These are phyloP conservation scores for Coelastrella sp. DNA, from an alignment of 139 green algal genomes.

Conservation along the genomic window DNA sequence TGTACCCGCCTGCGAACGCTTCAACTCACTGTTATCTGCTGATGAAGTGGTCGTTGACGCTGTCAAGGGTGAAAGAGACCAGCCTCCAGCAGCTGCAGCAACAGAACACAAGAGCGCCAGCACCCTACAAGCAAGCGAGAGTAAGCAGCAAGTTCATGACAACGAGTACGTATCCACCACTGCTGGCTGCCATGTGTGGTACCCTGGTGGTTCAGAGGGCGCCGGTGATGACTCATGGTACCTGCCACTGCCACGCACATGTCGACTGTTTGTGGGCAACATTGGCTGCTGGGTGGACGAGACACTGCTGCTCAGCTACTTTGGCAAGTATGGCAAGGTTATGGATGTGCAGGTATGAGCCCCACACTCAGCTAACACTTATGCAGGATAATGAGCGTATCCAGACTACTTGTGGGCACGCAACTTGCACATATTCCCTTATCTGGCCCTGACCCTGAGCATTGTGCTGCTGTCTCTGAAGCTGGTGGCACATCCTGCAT, in stretches of 20 bases:
- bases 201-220: background rate
- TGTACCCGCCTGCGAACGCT: background rate
- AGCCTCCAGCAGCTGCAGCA: background rate
- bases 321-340: conserved; percentile 44
- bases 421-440: no score
- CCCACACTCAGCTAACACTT: no score
- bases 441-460: no score
- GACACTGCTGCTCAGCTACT: conserved; percentile 35
- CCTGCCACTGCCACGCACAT: conserved; percentile 2
- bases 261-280: conserved; percentile 49
- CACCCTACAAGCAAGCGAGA: background rate
- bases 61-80: background rate
- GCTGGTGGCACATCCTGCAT: no score
- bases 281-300: conserved; percentile 45
- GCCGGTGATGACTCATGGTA: conserved; percentile 37
- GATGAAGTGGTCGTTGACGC: background rate
- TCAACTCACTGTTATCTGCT: background rate
- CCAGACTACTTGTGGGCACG: no score
- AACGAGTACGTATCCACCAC: no score
- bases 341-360: conserved; percentile 36
- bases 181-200: conserved; percentile 1
- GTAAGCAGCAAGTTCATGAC: background rate
- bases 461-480: background rate
- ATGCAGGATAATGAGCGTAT: no score
- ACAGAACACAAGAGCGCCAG: background rate